A percentile compares a stretch with the other conserved stretches of the same genome.
Evolutionary conservation across 768 basidiomycete genomes (phyloP).

Genomic region (Hypsizygus marmoreus): DNA sequence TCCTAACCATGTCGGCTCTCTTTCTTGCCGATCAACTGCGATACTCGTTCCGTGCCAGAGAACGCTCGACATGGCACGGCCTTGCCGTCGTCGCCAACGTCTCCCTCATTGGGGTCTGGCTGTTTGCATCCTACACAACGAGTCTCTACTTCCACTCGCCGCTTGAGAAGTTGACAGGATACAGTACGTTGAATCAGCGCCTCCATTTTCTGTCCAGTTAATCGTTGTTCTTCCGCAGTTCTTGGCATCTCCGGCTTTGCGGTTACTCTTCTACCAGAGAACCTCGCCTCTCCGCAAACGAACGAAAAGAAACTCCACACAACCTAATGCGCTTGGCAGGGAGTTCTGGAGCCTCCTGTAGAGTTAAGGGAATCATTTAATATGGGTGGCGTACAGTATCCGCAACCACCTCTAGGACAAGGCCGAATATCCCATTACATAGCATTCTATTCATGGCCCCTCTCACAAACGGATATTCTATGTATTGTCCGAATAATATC

Average conservation of each 20-base stretch:
- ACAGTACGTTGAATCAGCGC: constrained; percentile 51
- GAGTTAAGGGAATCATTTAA: neutral
- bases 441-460: too few species aligned
- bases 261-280: constrained; percentile 16
- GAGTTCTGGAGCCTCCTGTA: too few species aligned
- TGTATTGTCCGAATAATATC: constrained; percentile 5
- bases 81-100: constrained; percentile 49
- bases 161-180: constrained; percentile 84
- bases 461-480: too few species aligned
- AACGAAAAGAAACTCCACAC: too few species aligned
- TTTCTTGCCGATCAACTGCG: constrained; percentile 79
- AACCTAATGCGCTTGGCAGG: too few species aligned
- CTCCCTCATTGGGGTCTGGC: constrained; percentile 60
- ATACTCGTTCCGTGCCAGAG: constrained; percentile 44
- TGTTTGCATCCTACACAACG: constrained; percentile 78
- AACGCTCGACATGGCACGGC: constrained; percentile 47
- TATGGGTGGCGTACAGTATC: too few species aligned
- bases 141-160: constrained; percentile 91
- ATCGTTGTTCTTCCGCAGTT: constrained; percentile 9
- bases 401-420: too few species aligned
- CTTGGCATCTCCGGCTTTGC: constrained; percentile 21
- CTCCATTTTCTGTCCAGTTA: neutral
- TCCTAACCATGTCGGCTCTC: constrained; percentile 76
- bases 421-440: too few species aligned
- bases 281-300: too few species aligned